Evolutionary conservation across 164 flowering plant species (phyloP).

Genomic region (Kingdonia uniflora): DNA sequence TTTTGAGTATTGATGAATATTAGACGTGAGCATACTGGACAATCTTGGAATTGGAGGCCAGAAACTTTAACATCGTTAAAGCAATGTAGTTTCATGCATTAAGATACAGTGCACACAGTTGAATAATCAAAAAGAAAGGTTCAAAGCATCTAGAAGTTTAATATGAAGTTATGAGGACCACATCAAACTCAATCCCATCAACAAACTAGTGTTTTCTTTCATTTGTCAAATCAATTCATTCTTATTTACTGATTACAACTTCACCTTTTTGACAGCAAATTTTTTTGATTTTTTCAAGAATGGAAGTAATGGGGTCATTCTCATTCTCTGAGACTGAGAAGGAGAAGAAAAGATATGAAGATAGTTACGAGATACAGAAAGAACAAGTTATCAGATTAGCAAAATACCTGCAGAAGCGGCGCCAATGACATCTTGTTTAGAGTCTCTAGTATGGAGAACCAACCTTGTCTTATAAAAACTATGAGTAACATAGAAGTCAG

Average conservation of each 20-base stretch:
- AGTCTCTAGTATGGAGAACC: conserved; percentile 2
- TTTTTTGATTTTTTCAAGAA: not conserved
- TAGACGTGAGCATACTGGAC: not conserved
- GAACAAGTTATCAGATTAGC: too few relatives aligned
- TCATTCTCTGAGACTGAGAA: not conserved
- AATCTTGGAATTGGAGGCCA: not conserved
- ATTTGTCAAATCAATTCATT: too few relatives aligned
- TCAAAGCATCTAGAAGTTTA: too few relatives aligned
- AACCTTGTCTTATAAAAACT: not conserved
- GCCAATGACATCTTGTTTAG: conserved; percentile 2
- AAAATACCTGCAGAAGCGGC: conserved; percentile 13
- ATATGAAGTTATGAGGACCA: too few relatives aligned
- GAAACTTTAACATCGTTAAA: not conserved
- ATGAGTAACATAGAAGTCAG: conserved; percentile 7
- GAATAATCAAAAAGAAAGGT: too few relatives aligned
- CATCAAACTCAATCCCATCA: too few relatives aligned
- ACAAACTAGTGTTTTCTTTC: too few relatives aligned
- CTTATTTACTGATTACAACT: not conserved
- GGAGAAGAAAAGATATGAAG: not conserved
- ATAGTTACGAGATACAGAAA: not conserved
- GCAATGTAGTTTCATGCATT: too few relatives aligned
- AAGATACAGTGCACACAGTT: too few relatives aligned
- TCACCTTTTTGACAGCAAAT: not conserved
- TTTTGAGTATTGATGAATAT: not conserved
- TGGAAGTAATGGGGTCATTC: not conserved